phyloP scores from a whole-genome alignment of 768 basidiomycete genomes.

The Sarcodon sp. region DNA sequence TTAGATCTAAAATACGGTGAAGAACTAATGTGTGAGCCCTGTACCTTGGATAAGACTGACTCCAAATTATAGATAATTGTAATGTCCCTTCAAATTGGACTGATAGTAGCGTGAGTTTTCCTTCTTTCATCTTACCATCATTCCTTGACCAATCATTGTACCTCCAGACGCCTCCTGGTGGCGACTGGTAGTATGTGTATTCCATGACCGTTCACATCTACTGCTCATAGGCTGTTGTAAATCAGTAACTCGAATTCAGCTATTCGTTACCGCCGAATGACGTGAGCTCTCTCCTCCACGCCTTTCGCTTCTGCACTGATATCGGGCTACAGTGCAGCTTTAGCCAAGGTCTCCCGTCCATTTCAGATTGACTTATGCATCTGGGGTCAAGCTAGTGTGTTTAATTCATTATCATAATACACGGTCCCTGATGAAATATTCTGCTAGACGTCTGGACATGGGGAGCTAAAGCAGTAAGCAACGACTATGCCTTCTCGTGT shows the following conservation, averaged over 20 bases:
- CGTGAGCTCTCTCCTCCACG: conserved; percentile 17
- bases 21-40: not conserved
- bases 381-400: conserved; percentile 30
- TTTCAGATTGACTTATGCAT: conserved; percentile 39
- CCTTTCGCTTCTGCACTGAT: not conserved
- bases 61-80: conserved; percentile 29
- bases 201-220: not conserved
- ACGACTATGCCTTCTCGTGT: not conserved
- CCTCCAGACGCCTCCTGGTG: conserved; percentile 19
- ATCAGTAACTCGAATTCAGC: conserved; percentile 43
- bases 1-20: conserved; percentile 38
- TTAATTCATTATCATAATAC: too few species aligned
- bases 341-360: conserved; percentile 28
- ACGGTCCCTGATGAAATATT: too few species aligned
- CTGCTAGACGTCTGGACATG: conserved; percentile 35
- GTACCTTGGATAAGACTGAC: not conserved
- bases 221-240: not conserved
- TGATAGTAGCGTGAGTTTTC: conserved; percentile 22
- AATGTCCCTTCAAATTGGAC: conserved; percentile 39
- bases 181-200: conserved; percentile 35
- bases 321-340: conserved; percentile 23
- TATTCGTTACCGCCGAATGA: conserved; percentile 43
- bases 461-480: conserved; percentile 38
- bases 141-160: not conserved
- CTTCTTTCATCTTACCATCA: not conserved